phyloP scores from a whole-genome alignment of 345 rosid genomes.

The Corchorus olitorius region DNA sequence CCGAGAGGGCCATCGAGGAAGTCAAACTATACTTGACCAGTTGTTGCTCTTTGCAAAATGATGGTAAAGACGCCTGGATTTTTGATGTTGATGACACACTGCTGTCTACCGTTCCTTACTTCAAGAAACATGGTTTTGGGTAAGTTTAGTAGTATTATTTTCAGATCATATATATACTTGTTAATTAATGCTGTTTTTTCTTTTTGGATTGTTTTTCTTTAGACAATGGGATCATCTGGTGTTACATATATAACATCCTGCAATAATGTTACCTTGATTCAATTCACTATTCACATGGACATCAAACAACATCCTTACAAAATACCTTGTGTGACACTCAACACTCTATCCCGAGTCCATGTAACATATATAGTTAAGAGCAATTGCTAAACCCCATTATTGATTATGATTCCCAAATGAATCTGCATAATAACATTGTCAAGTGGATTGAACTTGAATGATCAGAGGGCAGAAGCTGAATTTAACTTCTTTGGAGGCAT shows the following conservation, averaged over 20 bases:
- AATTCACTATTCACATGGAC: no score
- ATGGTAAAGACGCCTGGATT: slow-evolving; percentile 76
- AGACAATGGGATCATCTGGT: background rate
- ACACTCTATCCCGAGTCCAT: no score
- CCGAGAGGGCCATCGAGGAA: slow-evolving; percentile 51
- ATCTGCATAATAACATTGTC: background rate
- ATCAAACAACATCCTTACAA: no score
- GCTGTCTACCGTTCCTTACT: slow-evolving; percentile 71
- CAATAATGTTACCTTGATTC: no score
- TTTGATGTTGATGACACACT: slow-evolving; percentile 78
- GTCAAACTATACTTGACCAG: slow-evolving; percentile 41
- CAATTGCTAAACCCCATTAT: background rate
- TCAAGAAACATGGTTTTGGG: slow-evolving; percentile 67
- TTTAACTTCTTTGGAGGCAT: slow-evolving; percentile 51
- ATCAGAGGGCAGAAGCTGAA: slow-evolving; percentile 71
- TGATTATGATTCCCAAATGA: no score
- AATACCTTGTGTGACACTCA: no score
- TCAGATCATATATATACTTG: background rate
- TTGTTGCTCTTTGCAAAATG: slow-evolving; percentile 43
- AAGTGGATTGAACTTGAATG: slow-evolving; percentile 10
- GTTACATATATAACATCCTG: background rate
- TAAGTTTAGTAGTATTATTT: slow-evolving; percentile 18
- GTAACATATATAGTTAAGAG: background rate
- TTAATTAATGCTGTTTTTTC: background rate
- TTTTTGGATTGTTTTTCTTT: background rate